These are phyloP conservation scores for Isoetes taiwanensis DNA, from an alignment of 75 land plant species.

Conservation along the genomic window DNA sequence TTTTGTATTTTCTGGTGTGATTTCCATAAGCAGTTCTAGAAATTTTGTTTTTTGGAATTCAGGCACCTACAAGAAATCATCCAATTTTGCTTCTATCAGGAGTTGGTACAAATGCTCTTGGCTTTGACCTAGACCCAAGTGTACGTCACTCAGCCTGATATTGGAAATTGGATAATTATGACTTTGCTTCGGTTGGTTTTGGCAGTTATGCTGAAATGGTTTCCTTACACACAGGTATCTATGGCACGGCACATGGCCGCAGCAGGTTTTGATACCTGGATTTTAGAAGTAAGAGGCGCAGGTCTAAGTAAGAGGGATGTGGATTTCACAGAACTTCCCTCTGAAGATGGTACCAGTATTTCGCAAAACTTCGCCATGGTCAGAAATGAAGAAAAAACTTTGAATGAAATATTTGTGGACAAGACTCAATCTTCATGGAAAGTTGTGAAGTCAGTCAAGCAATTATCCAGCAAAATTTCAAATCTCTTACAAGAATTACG, in stretches of 20 bases:
- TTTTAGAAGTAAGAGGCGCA: constrained; percentile 89
- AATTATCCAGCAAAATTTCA: constrained; percentile 45
- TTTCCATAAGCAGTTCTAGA: no score
- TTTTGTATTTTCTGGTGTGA: not conserved
- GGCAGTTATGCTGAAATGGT: not conserved
- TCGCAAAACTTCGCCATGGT: no score
- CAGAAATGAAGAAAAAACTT: no score
- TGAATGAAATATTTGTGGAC: no score
- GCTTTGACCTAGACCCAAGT: constrained; percentile 84
- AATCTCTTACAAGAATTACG: constrained; percentile 48
- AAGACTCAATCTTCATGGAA: not conserved
- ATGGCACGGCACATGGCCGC: constrained; percentile 80
- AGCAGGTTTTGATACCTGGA: constrained; percentile 97
- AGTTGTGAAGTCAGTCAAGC: not conserved
- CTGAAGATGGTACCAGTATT: no score
- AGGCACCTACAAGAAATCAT: constrained; percentile 87
- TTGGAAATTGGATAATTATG: not conserved
- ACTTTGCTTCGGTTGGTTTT: not conserved
- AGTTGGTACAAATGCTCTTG: constrained; percentile 95
- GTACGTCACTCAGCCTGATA: constrained; percentile 22
- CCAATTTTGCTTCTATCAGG: constrained; percentile 89
- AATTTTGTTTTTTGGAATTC: no score
- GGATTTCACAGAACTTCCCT: constrained; percentile 24
- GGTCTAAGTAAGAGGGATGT: constrained; percentile 57
- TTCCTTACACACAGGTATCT: constrained; percentile 49